A percentile compares a stretch with the other conserved stretches of the same genome.
Conservation (phyloP, 2,329 filamentous ascomycete genomes). For the Pseudogymnoascus sp. region DNA sequence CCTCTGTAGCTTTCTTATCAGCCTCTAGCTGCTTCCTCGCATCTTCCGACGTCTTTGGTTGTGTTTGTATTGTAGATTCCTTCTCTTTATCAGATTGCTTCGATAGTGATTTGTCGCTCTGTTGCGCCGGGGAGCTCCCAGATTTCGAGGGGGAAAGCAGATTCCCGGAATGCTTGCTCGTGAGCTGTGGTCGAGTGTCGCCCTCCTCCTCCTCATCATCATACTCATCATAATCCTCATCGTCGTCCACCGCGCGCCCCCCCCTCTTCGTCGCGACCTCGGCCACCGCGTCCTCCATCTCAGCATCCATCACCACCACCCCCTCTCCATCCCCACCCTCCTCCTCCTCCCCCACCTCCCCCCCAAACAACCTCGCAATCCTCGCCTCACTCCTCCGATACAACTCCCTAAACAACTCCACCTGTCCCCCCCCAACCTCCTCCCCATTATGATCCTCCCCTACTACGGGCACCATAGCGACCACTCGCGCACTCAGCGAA, state of each 20-base stretch:
- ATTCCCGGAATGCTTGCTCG: conserved; percentile 41
- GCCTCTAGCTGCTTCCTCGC: conserved; percentile 89
- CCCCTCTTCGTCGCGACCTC: conserved; percentile 56
- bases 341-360: conserved; percentile 28
- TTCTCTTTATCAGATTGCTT: conserved; percentile 48
- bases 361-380: conserved; percentile 66
- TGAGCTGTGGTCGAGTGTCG: conserved; percentile 46
- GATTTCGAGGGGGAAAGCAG: conserved; percentile 63
- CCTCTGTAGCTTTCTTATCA: conserved; percentile 82
- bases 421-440: conserved; percentile 60
- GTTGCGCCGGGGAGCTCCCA: conserved; percentile 56
- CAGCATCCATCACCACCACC: conserved; percentile 45
- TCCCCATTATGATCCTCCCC: conserved; percentile 49
- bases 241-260: conserved; percentile 71
- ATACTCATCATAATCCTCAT: conserved; percentile 72
- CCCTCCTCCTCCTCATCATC: conserved; percentile 68
- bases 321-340: conserved; percentile 29
- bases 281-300: conserved; percentile 44
- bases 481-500: conserved; percentile 33
- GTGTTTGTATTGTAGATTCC: conserved; percentile 38
- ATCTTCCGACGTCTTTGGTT: conserved; percentile 70
- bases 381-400: conserved; percentile 71
- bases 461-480: conserved; percentile 38
- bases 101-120: conserved; percentile 51
- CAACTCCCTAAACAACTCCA: conserved; percentile 66